Base-by-base conservation (phyloP, 345 rosid genomes). In the Theobroma cacao region DNA sequence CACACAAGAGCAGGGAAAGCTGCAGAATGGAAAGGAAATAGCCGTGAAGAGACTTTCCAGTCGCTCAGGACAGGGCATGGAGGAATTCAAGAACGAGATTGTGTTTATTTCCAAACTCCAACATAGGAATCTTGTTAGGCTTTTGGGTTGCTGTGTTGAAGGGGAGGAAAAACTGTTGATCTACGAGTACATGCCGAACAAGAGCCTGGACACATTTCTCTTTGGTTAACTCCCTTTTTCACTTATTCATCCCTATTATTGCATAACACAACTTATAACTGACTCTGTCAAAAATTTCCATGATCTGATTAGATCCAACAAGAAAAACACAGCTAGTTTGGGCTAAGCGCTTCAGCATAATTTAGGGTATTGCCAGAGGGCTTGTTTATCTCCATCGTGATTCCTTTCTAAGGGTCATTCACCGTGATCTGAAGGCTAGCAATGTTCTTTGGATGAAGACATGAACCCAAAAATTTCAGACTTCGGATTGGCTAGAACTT, bases 401-500 rank as follows among this genome's bases (percentile, higher is more conserved):
- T 40, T 83, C 86, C 0, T 55, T 80, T 8, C 63, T 77, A 26
- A 78, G 79, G 40, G 75, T 82, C 43, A 75, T 82, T 7, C 85
- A 82, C 45, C 48, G 81, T 28, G 81, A 81, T 33, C 67, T 81
- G 2, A 81, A 81, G 26, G 84, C 81, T 18, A 78, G 84, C 45
- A 82, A 79, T 22, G 59, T 82, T 55, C 20, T 82, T 52, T 82
- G 6, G 85, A 82, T 53, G 50, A 52, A 2, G 48, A 83, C 30
- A 83, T 83, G 86, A 83, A 77, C 34, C 81, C 86, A 3, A 80
- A 83, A 62, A 83, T 80, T 36, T 77, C 86, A 2, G 83, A 83
- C 34, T 83, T 83, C 24, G 85, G 85, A n/a, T 22, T 82, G 80
- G 85, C 85, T 2, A 79, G 78, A 65, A 72, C 67, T 7, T 76